phyloP scores from a whole-genome alignment of 257 asterid genomes.

The Capsicum chinense region DNA sequence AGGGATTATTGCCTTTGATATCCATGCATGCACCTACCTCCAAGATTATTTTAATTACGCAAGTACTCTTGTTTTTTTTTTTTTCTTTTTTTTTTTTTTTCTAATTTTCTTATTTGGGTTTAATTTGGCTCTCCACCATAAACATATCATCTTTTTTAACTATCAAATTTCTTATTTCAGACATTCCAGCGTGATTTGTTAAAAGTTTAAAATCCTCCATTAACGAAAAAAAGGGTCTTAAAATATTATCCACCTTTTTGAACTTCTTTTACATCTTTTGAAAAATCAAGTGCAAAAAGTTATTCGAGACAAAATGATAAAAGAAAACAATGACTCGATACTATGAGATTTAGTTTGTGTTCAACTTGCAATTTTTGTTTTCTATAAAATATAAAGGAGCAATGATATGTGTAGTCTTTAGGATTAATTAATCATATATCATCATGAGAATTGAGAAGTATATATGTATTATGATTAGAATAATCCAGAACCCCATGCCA shows the following conservation, averaged over 20 bases:
- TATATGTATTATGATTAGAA: background rate
- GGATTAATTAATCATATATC: background rate
- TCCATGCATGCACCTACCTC: conserved; percentile 18
- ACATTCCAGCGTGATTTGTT: background rate
- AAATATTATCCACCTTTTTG: background rate
- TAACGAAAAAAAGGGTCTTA: background rate
- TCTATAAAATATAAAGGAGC: background rate
- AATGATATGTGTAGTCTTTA: background rate
- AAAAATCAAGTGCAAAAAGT: conserved; percentile 18
- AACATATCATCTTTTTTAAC: background rate
- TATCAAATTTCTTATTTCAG: background rate
- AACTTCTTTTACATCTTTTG: background rate
- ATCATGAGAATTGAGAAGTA: background rate
- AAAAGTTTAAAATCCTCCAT: background rate
- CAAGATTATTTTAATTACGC: background rate
- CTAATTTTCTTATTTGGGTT: background rate
- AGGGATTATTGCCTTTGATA: background rate
- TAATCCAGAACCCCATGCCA: conserved; percentile 1
- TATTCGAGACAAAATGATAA: background rate
- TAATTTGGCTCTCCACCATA: background rate
- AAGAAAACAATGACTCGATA: background rate
- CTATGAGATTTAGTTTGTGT: background rate
- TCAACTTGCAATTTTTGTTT: background rate
- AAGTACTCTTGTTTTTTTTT: background rate
- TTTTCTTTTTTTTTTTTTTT: background rate